Evolutionary conservation across 2,329 filamentous ascomycete genomes (phyloP).

Genomic region (Drechmeria coniospora): DNA sequence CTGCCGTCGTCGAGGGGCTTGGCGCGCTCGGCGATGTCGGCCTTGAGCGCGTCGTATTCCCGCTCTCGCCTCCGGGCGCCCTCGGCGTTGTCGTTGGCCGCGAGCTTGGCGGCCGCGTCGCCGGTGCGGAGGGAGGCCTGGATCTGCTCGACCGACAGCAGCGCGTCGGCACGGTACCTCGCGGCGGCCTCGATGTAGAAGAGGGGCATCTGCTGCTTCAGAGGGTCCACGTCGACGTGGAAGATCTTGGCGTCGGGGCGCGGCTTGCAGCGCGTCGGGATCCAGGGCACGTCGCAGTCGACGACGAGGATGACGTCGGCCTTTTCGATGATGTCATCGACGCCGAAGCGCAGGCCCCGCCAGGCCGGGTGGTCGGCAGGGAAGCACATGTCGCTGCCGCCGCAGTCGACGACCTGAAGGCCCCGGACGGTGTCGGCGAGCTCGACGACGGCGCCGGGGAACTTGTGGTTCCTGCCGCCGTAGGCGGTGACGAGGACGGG

Average conservation of each 20-base stretch:
- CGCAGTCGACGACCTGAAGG: slow-evolving; percentile 58
- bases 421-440: slow-evolving; percentile 54
- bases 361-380: slow-evolving; percentile 53
- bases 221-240: slow-evolving; percentile 49
- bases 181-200: slow-evolving; percentile 53
- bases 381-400: slow-evolving; percentile 70
- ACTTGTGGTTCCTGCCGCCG: slow-evolving; percentile 49
- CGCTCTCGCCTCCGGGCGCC: slow-evolving; percentile 32
- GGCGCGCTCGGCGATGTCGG: slow-evolving; percentile 39
- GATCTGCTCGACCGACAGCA: slow-evolving; percentile 53
- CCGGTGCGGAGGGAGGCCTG: slow-evolving; percentile 40
- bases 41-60: slow-evolving; percentile 42
- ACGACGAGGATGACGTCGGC: slow-evolving; percentile 77
- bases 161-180: slow-evolving; percentile 51
- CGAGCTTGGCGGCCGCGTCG: slow-evolving; percentile 23
- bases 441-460: slow-evolving; percentile 46
- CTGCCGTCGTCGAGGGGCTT: slow-evolving; percentile 43
- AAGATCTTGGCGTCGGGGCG: slow-evolving; percentile 36
- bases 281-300: slow-evolving; percentile 89
- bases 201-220: slow-evolving; percentile 59
- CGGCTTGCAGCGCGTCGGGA: slow-evolving; percentile 57
- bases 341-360: slow-evolving; percentile 58
- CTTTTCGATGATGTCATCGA: slow-evolving; percentile 54
- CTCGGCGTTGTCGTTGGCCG: slow-evolving; percentile 6
- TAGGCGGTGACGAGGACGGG: slow-evolving; percentile 61